Conservation (phyloP, 495 filamentous ascomycete species). For the Aspergillus taichungensis region DNA sequence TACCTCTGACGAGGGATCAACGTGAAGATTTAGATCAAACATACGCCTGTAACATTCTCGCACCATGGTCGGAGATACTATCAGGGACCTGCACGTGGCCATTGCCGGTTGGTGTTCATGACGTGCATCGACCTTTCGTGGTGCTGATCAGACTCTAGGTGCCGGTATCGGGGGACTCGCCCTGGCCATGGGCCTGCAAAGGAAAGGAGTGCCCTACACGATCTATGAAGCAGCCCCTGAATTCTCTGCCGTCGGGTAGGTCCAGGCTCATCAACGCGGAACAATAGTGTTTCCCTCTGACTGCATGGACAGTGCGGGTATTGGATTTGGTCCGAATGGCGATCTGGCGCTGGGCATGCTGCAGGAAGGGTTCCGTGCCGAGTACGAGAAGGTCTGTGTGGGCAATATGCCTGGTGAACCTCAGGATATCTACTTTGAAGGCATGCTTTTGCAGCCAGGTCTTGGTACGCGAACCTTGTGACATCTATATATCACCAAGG, state of each 20-base stretch:
- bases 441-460: background rate
- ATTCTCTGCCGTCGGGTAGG: conserved; percentile 41
- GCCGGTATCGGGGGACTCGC: conserved; percentile 42
- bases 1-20: no score
- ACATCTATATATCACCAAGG: no score
- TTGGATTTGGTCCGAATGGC: conserved; percentile 31
- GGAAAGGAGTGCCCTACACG: conserved; percentile 29
- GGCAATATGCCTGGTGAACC: background rate
- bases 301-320: background rate
- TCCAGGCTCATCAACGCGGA: conserved; percentile 31
- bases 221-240: conserved; percentile 37
- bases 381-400: conserved; percentile 2
- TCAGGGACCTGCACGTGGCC: background rate
- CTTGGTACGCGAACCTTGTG: conserved; percentile 1
- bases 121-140: background rate
- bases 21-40: no score
- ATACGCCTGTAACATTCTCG: background rate
- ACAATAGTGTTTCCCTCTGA: background rate
- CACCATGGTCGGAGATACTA: background rate
- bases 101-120: background rate
- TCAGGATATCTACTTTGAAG: conserved; percentile 1
- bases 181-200: conserved; percentile 38
- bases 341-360: conserved; percentile 33
- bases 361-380: conserved; percentile 13
- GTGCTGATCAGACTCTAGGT: conserved; percentile 13